Percentiles rank a stretch among this genome's conserved stretches.
phyloP scores from a whole-genome alignment of 805 yeast species.

The Candida chauliodis region DNA sequence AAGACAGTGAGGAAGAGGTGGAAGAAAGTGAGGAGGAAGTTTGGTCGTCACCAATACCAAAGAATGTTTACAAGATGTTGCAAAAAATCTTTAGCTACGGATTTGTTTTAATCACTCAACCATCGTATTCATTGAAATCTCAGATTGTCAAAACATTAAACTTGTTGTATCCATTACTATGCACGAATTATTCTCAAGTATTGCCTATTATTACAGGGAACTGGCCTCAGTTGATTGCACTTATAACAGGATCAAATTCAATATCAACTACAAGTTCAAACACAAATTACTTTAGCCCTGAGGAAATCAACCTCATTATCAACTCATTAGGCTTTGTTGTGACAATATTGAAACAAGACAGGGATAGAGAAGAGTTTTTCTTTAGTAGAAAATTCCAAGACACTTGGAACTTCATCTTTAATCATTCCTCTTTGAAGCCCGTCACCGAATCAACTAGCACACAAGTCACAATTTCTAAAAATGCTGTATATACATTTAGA shows the following conservation, averaged over 20 bases:
- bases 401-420: conserved; percentile 35
- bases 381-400: conserved; percentile 45
- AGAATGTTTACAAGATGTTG: conserved; percentile 53
- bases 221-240: conserved; percentile 29
- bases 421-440: conserved; percentile 6
- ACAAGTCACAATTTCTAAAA: conserved; percentile 3
- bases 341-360: conserved; percentile 26
- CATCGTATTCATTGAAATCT: conserved; percentile 52
- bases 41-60: conserved; percentile 72
- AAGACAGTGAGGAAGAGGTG: conserved; percentile 15
- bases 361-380: conserved; percentile 42
- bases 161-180: conserved; percentile 28
- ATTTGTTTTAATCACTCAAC: conserved; percentile 65
- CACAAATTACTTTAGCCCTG: conserved; percentile 9
- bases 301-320: conserved; percentile 17
- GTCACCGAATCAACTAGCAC: not conserved
- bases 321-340: conserved; percentile 28
- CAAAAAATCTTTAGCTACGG: conserved; percentile 66
- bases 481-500: conserved; percentile 4
- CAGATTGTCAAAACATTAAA: conserved; percentile 51
- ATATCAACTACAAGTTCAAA: conserved; percentile 9
- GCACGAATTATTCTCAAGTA: conserved; percentile 26
- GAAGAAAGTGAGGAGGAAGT: conserved; percentile 15
- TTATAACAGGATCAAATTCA: conserved; percentile 11
- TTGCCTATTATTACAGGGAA: conserved; percentile 31